Base-by-base conservation (phyloP, 352 stramenopile species). In the Phytopythium oedochilum region DNA sequence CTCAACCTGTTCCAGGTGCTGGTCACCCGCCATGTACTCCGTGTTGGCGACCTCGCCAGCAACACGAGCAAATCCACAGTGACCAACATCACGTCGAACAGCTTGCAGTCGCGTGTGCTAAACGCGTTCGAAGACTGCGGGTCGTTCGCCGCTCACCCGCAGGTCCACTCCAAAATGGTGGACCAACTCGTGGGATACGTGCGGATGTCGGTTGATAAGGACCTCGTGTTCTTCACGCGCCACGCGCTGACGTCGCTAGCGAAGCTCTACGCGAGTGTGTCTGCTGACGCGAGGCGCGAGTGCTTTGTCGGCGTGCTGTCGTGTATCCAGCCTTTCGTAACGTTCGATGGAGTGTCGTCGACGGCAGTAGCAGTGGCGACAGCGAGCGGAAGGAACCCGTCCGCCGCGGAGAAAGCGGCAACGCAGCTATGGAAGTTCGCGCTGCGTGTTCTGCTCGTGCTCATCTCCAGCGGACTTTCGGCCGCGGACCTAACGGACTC, bases 101-200 rank as follows among this genome's bases (percentile, higher is more conserved):
- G 80, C 25, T 68, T 94, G 12, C 82, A 91, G 61, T 89, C 82
- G 2, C 76, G 84, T 9, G 81, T 94, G 15, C 65, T 94, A 12
- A 92, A 94, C 29, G 81, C 78, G 3, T 94, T 90, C 38, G 85
- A 94, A 66, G 85, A 92, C 32, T 94, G 83, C 46, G 69, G 61
- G 0, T 92, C 77, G 25, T 94, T 92, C 48, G 68, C 51, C 8
- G 63, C 69, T 0, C 78, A 92, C 22, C 80, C 78, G 0, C 46
- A 73, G 34, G 72, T 94, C 14, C 85, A 94, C 51, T 64, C 71
- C 3, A 84, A 79, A 54, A 63, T 74, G 29, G 34, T 94, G n/a
- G 77, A 84, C 44, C 85, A 94, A 29, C 61, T 92, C 10, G 71
- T 89, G 23, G 57, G 48, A 23, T 94, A 89, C 31, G 77, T 94